These are phyloP conservation scores for Carex cristatella DNA, from an alignment of 176 grass and related monocot genomes.

Conservation along the genomic window DNA sequence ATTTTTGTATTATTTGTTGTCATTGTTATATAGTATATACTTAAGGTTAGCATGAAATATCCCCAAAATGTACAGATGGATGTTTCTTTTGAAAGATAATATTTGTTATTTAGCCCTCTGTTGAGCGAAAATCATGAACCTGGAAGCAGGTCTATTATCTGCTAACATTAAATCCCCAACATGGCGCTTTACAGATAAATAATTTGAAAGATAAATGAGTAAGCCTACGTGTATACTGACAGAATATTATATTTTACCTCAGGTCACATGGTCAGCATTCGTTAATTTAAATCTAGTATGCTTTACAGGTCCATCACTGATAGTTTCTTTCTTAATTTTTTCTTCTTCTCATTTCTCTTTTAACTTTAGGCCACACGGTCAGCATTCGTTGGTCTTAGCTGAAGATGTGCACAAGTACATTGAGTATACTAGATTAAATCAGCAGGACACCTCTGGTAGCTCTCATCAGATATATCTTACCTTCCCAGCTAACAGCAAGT, in stretches of 20 bases:
- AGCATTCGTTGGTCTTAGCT: constrained; percentile 63
- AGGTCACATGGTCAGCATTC: constrained; percentile 89
- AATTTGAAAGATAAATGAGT: neutral
- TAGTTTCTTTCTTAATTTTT: neutral
- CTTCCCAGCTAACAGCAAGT: constrained; percentile 74
- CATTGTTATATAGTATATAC: neutral
- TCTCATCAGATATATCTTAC: constrained; percentile 94
- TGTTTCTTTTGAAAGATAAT: neutral
- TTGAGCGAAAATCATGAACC: neutral
- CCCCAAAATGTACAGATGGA: neutral
- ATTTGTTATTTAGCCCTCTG: neutral
- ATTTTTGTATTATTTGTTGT: neutral
- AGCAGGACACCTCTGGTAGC: constrained; percentile 36
- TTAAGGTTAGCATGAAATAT: neutral
- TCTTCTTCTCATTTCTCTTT: neutral
- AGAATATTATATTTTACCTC: neutral
- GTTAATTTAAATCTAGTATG: neutral
- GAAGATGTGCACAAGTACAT: constrained; percentile 61
- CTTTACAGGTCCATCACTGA: neutral
- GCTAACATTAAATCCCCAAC: neutral
- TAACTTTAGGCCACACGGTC: constrained; percentile 60
- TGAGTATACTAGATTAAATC: constrained; percentile 27
- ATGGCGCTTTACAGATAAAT: neutral
- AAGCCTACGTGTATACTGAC: neutral
- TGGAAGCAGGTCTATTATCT: neutral